phyloP scores from a whole-genome alignment of 2,329 filamentous ascomycete genomes.

The Boeremia lycopersici region DNA sequence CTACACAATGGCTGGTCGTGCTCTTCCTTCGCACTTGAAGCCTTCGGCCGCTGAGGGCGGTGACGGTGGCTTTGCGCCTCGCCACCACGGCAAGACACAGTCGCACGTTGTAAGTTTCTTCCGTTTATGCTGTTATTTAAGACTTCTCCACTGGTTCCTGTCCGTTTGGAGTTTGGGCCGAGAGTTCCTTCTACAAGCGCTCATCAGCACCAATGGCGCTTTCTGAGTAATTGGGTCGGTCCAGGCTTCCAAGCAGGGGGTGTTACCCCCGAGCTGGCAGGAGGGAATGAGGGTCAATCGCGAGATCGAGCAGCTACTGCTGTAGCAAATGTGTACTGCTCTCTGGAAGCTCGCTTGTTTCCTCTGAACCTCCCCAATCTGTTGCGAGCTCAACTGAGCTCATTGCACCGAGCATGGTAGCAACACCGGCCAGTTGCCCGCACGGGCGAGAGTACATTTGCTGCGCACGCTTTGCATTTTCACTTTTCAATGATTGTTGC shows the following conservation, averaged over 20 bases:
- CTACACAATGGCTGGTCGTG: conserved; percentile 70
- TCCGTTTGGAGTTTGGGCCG: background rate
- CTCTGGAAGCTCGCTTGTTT: background rate
- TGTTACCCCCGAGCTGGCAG: background rate
- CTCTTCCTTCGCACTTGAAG: conserved; percentile 85
- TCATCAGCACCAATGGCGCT: background rate
- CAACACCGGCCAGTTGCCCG: background rate
- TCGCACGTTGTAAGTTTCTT: conserved; percentile 76
- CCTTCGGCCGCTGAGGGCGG: conserved; percentile 54
- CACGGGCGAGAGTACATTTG: background rate
- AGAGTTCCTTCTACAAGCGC: background rate
- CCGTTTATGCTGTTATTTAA: conserved; percentile 4
- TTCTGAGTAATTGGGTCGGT: background rate
- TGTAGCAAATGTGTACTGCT: background rate
- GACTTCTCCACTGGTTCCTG: background rate
- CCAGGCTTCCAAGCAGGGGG: background rate
- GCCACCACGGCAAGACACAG: conserved; percentile 83
- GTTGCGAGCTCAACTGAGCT: background rate
- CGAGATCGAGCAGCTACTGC: background rate
- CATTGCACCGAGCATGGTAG: background rate
- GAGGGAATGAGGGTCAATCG: background rate
- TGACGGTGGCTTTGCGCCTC: conserved; percentile 56
- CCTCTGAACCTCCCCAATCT: background rate
- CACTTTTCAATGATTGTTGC: background rate
- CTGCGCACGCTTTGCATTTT: background rate